phyloP scores from a whole-genome alignment of 2,329 filamentous ascomycete genomes.

The Stagonosporopsis rhizophila region DNA sequence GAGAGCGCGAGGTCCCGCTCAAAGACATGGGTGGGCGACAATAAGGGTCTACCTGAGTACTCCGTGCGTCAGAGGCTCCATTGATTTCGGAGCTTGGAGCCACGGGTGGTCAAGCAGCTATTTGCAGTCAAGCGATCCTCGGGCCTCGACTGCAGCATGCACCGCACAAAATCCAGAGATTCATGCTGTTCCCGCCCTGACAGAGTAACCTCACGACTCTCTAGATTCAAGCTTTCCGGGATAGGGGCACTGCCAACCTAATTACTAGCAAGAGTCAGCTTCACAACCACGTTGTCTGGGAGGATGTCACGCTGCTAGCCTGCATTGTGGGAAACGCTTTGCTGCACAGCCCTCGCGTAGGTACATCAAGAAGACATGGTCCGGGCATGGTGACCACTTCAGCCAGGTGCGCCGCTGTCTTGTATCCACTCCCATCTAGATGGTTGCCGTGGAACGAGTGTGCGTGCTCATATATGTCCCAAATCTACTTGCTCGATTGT shows the following conservation, averaged over 20 bases:
- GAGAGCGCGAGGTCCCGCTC: not conserved
- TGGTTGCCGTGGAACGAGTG: slow-evolving; percentile 38
- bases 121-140: slow-evolving; percentile 38
- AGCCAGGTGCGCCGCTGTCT: slow-evolving; percentile 37
- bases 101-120: slow-evolving; percentile 24
- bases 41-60: not conserved
- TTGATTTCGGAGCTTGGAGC: slow-evolving; percentile 8
- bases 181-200: slow-evolving; percentile 31
- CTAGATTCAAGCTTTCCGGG: slow-evolving; percentile 19
- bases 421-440: slow-evolving; percentile 32
- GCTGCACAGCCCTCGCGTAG: slow-evolving; percentile 15
- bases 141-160: slow-evolving; percentile 48
- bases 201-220: slow-evolving; percentile 27
- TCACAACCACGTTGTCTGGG: not conserved
- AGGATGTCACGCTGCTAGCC: slow-evolving; percentile 12
- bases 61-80: not conserved
- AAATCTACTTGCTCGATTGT: slow-evolving; percentile 36
- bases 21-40: not conserved
- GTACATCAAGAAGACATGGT: slow-evolving; percentile 26
- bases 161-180: slow-evolving; percentile 44
- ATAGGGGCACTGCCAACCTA: slow-evolving; percentile 27
- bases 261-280: slow-evolving; percentile 12
- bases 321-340: slow-evolving; percentile 25
- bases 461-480: slow-evolving; percentile 48
- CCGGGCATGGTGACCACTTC: slow-evolving; percentile 35